Base-by-base conservation (phyloP, 139 green algal species). In the Ostreobium quekettii region DNA sequence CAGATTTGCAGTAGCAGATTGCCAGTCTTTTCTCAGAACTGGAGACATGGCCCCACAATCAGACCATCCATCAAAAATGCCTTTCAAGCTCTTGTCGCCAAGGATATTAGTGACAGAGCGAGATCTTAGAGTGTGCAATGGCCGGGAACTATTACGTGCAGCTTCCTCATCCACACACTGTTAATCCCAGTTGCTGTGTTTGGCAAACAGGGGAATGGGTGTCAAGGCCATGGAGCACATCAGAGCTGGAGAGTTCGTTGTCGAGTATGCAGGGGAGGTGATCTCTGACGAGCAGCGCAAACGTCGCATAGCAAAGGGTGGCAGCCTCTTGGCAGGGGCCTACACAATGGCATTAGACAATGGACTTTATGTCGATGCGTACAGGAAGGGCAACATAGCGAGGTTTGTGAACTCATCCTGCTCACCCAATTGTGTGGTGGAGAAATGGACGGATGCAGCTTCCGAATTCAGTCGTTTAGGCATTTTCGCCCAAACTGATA, bases 201-300 rank as follows among this genome's bases (percentile, higher is more conserved):
- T 53, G n/a, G n/a, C n/a, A n/a, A n/a, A n/a, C 42, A 53, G 42
- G 42, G 42, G 42, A 11, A 53, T 53, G 11, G 42, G 42, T 19
- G 19, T 53, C 42, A 53, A 53, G 42, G 60, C 65, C 7, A 66
- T 46, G n/a, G 8, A 46, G 29, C 32, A 66, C 28, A 61, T 72
- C 28, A 46, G 36, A 4, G 48, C 53, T 33, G 65, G 65, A 15
- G 26, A 62, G 11, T 72, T 72, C 46, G 32, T 72, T 31, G 56
- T 72, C 11, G 65, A 72, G 65, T 72, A 72, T 36, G 32, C 60
- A 11, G 65, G 65, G 5, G 65, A 72, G 65, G 65, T 72, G 48
- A n/a, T 72, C 29, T 22, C 29, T 24, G 35, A 66, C 22, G 59
- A 47, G 59, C 24, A 66, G 59, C 37, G 29, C 7, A 36, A 48